Conservation (phyloP, 1,284 basidiomycete species). For the Moniliophthora roreri region DNA sequence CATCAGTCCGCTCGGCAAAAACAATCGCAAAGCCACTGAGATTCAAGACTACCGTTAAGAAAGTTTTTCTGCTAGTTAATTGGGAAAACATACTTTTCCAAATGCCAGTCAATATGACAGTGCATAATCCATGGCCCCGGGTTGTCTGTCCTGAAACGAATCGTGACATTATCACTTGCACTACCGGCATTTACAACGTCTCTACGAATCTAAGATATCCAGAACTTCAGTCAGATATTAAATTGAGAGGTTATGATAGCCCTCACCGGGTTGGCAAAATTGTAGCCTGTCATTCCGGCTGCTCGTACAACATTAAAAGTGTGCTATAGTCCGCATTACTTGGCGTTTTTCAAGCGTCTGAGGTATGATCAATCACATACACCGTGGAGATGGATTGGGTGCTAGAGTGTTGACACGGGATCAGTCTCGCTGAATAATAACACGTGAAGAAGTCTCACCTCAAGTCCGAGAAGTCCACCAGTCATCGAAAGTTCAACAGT, state of each 20-base stretch:
- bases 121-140: constrained; percentile 44
- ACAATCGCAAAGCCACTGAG: constrained; percentile 37
- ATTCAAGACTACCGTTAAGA: no score
- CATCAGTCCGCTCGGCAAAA: constrained; percentile 32
- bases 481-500: constrained; percentile 27
- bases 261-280: constrained; percentile 40
- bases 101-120: constrained; percentile 50
- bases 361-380: constrained; percentile 15
- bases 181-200: constrained; percentile 29
- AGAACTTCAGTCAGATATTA: constrained; percentile 12
- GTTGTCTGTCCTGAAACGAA: constrained; percentile 37
- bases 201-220: constrained; percentile 19
- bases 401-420: no score
- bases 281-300: constrained; percentile 26
- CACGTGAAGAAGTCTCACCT: no score
- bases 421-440: no score
- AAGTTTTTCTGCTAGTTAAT: background rate
- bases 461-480: constrained; percentile 6
- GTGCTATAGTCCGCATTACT: constrained; percentile 23
- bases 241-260: constrained; percentile 25
- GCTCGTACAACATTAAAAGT: constrained; percentile 33
- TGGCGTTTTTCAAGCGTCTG: background rate
- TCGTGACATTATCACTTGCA: constrained; percentile 25
- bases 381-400: constrained; percentile 32
- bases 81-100: constrained; percentile 30